Evolutionary conservation across 1,284 basidiomycete genomes (phyloP), one percentile per base, ranked within the genome.

Genomic region (Trametes hirsuta): DNA sequence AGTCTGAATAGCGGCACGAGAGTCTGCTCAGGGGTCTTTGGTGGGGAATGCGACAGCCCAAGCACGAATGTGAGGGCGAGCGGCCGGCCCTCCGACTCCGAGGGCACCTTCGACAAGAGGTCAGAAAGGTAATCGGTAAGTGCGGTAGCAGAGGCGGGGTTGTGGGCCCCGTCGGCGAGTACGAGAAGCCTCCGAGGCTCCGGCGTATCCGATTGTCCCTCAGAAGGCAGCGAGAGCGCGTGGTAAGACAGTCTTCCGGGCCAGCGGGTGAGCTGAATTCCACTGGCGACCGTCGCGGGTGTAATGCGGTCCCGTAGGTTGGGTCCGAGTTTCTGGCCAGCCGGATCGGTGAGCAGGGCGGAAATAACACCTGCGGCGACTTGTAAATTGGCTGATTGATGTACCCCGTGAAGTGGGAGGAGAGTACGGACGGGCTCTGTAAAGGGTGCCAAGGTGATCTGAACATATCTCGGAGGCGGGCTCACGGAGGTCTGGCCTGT

Each of bases 131-230:
- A 98, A 5, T 78, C 71, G 1, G 87, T 80, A 8, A 99, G 83
- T 0, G 86, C 86, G 18, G 73, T 65, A 0, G 94, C 84, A 0
- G 95, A 95, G 5, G 92, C 88, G n/a, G 87, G 78, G 71, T 99
- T 99, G 73, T 99, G 97, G 0, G 97, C 97, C 3, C 97, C 97
- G 71, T 99, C 97, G 2, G 91, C 88, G 6, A 99, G 81, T 5
- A 95, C 76, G 5, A 78, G 69, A 3, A 79, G 65, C 41, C 68
- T 52, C 53, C 55, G 53, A 15, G 59, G 11, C 14, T 54, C 49
- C 39, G 37, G 22, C n/a, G 40, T 40, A 47, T 53, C 35, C 39
- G 35, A 50, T 10, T 37, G 25, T 44, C 41, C 37, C 10, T 15
- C 36, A 18, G 53, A 77, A 4, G 68, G 58, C 9, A 71, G 46